Evolutionary conservation across 2,329 filamentous ascomycete genomes (phyloP), one percentile per base, ranked within the genome.

Genomic region (Raffaelea ambrosiae): DNA sequence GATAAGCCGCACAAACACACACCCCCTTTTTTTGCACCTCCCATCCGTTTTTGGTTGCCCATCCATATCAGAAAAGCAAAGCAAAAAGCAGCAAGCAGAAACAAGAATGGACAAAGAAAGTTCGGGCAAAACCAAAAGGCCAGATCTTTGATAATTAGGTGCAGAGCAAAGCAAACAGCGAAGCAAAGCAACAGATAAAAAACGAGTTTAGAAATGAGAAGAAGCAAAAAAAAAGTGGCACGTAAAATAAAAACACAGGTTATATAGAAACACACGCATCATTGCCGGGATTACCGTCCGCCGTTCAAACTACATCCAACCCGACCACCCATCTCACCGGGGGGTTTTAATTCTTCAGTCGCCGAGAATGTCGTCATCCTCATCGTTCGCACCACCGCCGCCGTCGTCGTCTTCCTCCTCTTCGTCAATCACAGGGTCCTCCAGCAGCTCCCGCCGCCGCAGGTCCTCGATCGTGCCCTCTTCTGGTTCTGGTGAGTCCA

Each of bases 391-490:
- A 22, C 61, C 61, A 31, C 60, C 63, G 26, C 44, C 47, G 10
- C 41, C 44, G 16, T 45, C 61, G 8, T 55, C 57, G 19, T 66
- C 64, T 1, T 64, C 66, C 14, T 66, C 66, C 8, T 68, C 66
- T 4, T 69, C 67, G 7, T 71, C 67, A 23, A 65, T 63, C 5
- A 61, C 63, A 47, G 77, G 74, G 5, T 76, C n/a, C n/a, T n/a
- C 77, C 21, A 80, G 53, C 47, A 81, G 60, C 57, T 77, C 79
- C 45, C 75, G 66, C 47, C 71, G 67, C 23, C 72, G 67, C 29
- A 81, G 61, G 55, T 83, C 78, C 57, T 81, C 79, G 13, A 62
- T 65, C 3, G 76, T 79, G 44, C 76, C 79, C 56, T 82, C 79
- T 53, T 79, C 78, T 0, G 69, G 72, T 51, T 77, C 74, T 0